These are phyloP conservation scores for Besnoitia besnoiti DNA, from an alignment of 169 alveolate species.

Conservation along the genomic window DNA sequence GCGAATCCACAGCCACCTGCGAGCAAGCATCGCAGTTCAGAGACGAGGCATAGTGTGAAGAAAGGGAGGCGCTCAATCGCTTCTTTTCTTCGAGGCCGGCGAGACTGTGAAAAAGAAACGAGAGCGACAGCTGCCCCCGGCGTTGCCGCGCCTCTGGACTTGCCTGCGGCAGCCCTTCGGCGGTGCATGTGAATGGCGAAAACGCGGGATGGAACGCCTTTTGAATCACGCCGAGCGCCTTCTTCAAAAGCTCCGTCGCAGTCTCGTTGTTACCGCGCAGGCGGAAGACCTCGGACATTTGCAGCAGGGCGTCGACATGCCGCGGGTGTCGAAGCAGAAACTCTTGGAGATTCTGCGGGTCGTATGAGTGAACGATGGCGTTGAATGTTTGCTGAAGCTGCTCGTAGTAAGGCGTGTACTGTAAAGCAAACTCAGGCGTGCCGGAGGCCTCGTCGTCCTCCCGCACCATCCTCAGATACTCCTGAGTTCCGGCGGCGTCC, in stretches of 20 bases:
- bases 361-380: not conserved
- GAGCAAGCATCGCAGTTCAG: no score
- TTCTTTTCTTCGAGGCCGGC: not conserved
- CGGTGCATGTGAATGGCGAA: slow-evolving; percentile 25
- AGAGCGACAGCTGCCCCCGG: no score
- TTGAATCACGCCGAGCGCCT: slow-evolving; percentile 33
- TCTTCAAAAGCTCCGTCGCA: not conserved
- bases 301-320: slow-evolving; percentile 40
- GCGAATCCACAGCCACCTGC: slow-evolving; percentile 52
- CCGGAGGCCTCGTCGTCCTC: not conserved
- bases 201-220: slow-evolving; percentile 17
- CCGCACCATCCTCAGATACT: slow-evolving; percentile 9
- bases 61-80: no score
- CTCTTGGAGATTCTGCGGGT: not conserved
- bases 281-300: not conserved
- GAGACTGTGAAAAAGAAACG: not conserved
- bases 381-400: not conserved
- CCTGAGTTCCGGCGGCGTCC: not conserved
- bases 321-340: slow-evolving; percentile 20
- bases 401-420: slow-evolving; percentile 37
- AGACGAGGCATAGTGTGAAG: no score
- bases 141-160: not conserved
- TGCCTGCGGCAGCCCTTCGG: slow-evolving; percentile 51
- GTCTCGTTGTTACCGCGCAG: slow-evolving; percentile 27
- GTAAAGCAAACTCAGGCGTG: slow-evolving; percentile 25